Base-by-base conservation (phyloP, 164 flowering plant genomes). In the Paratinospora sagittata region DNA sequence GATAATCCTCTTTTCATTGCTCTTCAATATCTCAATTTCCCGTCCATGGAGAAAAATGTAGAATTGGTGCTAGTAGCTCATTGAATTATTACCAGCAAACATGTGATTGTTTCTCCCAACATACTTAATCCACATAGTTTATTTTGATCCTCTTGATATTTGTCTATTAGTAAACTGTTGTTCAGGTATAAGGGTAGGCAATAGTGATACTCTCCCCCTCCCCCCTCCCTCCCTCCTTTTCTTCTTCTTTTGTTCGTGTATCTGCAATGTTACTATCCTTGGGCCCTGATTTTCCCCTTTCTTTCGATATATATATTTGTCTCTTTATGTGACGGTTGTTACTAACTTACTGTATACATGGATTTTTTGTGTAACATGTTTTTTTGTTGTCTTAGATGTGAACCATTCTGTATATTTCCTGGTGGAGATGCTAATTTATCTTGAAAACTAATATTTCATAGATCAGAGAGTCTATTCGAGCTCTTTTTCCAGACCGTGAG, bases 401-500 rank as follows among this genome's bases (percentile, higher is more conserved):
- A 14, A 26, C 34, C 68, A 41, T 67, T 24, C 12, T 75, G 17
- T 66, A 33, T 39, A n/a, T 70, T 36, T 19, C 43, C 27, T 34
- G 27, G 41, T 68, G 62, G 74, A 34, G 77, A 10, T 71, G 67
- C 75, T 81, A 70, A 80, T 74, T 69, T 1, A 11, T 63, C 24
- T 73, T 75, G 27, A 27, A 73, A 55, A 27, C 47, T 66, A 43
- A 68, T 83, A 39, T 24, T 77, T 27, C 3, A 37, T 77, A 96
- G 98, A 93, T 93, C 58, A 89, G 99, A 37, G 97, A 93, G 61
- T 96, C 99, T 21, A 90, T 96, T 77, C 87, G 97, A 73, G 97
- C 99, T 71, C 88, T 96, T 58, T 96, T 96, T 72, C 98, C 99
- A 21, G 98, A 93, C 74, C 86, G 98, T 76, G 99, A 96, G 74